Percentiles rank a stretch among this genome's conserved stretches.
These are phyloP conservation scores for Ceratocystis papillata DNA, from an alignment of 2,329 filamentous ascomycete species.

Conservation along the genomic window DNA sequence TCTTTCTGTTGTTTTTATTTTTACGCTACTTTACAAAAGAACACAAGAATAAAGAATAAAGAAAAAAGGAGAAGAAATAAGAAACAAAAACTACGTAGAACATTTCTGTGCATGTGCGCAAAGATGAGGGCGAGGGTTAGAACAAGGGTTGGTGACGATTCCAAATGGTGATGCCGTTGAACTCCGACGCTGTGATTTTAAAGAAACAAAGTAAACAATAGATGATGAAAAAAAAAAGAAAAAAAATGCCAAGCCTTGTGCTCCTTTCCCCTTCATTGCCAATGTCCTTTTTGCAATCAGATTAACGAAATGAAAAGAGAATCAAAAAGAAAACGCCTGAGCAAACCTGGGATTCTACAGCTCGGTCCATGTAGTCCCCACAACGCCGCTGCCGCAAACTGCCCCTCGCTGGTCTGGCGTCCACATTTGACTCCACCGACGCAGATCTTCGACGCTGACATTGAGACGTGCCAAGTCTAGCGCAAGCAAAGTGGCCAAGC, in stretches of 20 bases:
- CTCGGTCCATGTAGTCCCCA: conserved; percentile 18
- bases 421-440: conserved; percentile 27
- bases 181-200: neutral
- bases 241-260: neutral
- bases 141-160: neutral
- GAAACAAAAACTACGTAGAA: neutral
- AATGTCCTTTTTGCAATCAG: neutral
- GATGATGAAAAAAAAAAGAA: neutral
- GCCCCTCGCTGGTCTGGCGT: conserved; percentile 25
- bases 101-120: neutral
- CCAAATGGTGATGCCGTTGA: neutral
- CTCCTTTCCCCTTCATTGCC: neutral
- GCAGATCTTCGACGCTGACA: conserved; percentile 43
- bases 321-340: neutral
- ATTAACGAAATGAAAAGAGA: neutral
- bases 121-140: neutral
- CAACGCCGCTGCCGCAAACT: conserved; percentile 24
- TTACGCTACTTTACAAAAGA: neutral
- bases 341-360: neutral
- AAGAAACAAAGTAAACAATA: neutral
- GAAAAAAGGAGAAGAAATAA: neutral
- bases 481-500: conserved; percentile 35
- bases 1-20: neutral
- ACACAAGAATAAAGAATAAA: no score
- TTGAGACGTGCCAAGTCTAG: conserved; percentile 44